Evolutionary conservation across 2,329 filamentous ascomycete species (phyloP), one percentile per base, ranked within the genome.

Genomic region (Arthrobotrys pseudoclavata): DNA sequence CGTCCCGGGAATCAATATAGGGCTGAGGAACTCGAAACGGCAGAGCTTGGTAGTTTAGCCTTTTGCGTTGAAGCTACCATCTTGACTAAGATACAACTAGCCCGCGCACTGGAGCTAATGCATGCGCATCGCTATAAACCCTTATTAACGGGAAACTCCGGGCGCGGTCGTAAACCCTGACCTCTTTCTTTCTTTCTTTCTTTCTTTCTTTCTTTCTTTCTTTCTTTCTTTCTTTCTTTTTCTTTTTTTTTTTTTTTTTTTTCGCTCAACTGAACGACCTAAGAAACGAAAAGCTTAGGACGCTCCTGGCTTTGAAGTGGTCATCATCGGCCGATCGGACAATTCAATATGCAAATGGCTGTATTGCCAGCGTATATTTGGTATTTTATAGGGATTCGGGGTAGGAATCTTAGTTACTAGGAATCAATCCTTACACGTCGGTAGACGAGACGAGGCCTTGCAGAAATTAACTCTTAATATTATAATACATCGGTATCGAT

Each of bases 11-110:
- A 31, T 31, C 15, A 15, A 42, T 15, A 13, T 53, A 53, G 50
- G 50, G 50, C 50, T 53, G 50, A 53, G 26, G 29, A 24, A 52
- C 20, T 24, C 12, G 48, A 29, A 29, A 26, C 48, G 13, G 48
- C 13, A 29, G 13, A 52, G 22, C 22, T n/a, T 24, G 18, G 9
- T 29, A n/a, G 1, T 29, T 52, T 22, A 52, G 48, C 48, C 48
- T 10, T 52, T 50, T 12, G 45, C 18, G 47, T 22, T 50, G 20
- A n/a, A 40, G 4, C 7, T 20, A 13, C 13, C 37, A 42, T 42
- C 12, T 15, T 7, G 5, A 40, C 4, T 6, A 48, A 20, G 4
- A 9, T 13, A 40, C 13, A 40, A 40, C 5, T 40, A 15, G 37
- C 13, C 37, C 37, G 13, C 9, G 15, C 13, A 1, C 13, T n/a